Evolutionary conservation across 768 basidiomycete species (phyloP), one percentile per base, ranked within the genome.

Genomic region (Trametes meyenii): DNA sequence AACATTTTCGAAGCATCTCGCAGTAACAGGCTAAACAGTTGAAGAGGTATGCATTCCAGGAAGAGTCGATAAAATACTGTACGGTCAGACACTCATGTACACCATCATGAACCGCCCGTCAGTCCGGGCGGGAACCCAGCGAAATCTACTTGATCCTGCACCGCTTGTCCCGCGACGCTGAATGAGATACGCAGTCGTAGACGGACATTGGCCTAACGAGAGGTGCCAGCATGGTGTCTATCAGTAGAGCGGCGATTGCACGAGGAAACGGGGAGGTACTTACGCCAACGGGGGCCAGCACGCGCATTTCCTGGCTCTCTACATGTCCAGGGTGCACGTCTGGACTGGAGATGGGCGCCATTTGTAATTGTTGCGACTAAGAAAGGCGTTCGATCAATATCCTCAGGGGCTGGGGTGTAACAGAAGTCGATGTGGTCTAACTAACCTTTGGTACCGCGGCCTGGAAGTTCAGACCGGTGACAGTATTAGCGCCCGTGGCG

Each of bases 81-180:
- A 53, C 24, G 43, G 46, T 50, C 54, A 38, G 24, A 38, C 24
- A 44, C 50, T 49, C 21, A 48, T 55, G 21, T 23, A 23, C 21
- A 26, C 36, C 39, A 62, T 73, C 62, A 75, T 36, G 64, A 61
- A 42, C 76, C 76, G 38, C 82, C 81, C 19, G 89, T 92, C 67
- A 92, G 73, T 43, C 85, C 84, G 21, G 87, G 79, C 17, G 95
- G 94, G 74, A 98, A 96, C 2, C 93, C 91, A 21, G 89, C 73
- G 73, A 98, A 98, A 75, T 98, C 96, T 58, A 94, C 87, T 77
- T 98, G 96, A 50, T 99, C 97, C 74, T 95, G 92, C 52, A 90
- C 75, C 33, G 77, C 77, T 69, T 86, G 85, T 2, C 92, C 92
- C 44, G 73, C 83, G 44, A 87, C 75, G n/a, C 80, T 77, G 75